Conservation (phyloP, 306 rosid species). For the Vicia sativa region DNA sequence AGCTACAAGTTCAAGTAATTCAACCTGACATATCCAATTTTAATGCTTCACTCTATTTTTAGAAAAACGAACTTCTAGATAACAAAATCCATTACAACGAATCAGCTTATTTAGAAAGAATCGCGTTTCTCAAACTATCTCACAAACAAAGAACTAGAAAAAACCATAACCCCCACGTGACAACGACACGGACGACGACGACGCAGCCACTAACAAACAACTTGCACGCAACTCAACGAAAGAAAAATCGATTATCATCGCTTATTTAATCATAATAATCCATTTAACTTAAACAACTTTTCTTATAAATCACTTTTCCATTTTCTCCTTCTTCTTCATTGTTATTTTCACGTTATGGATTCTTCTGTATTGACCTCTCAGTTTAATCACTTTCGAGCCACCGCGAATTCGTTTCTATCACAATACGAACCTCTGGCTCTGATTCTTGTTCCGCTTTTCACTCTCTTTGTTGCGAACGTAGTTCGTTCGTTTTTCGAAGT, state of each 20-base stretch:
- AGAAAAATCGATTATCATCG: too few species aligned
- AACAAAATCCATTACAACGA: too few species aligned
- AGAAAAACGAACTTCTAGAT: too few species aligned
- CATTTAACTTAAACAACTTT: too few species aligned
- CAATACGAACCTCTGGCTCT: constrained; percentile 49
- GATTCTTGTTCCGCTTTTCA: constrained; percentile 41
- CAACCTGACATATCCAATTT: too few species aligned
- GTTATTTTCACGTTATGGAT: constrained; percentile 32
- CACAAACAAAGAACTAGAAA: not conserved
- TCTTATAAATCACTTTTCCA: not conserved
- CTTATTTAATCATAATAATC: too few species aligned
- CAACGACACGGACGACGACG: not conserved
- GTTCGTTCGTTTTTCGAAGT: constrained; percentile 32
- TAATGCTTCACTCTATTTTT: too few species aligned
- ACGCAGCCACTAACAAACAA: not conserved
- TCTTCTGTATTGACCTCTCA: constrained; percentile 9
- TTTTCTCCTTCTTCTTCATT: constrained; percentile 1
- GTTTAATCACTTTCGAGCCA: constrained; percentile 36
- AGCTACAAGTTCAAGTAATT: too few species aligned
- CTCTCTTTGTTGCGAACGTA: constrained; percentile 38
- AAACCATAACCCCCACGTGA: not conserved
- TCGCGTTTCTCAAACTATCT: not conserved
- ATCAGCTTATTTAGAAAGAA: not conserved
- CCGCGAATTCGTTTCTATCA: constrained; percentile 46
- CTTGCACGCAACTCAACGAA: constrained; percentile 20